Base-by-base conservation (phyloP, 1,139 yeast species). In the Magnusiomyces sp. region DNA sequence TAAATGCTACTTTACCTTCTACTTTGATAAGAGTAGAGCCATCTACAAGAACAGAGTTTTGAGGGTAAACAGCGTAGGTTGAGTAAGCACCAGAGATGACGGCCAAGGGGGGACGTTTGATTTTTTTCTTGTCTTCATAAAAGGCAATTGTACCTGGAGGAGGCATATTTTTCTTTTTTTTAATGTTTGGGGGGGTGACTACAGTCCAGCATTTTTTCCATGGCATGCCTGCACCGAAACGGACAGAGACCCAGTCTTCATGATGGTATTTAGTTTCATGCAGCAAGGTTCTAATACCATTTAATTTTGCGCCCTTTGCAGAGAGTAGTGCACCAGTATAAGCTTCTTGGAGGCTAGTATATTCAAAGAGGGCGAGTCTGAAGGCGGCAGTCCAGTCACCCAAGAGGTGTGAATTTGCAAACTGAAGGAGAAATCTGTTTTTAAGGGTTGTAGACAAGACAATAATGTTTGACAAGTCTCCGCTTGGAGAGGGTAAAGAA, bases 191-290 rank as follows among this genome's bases (percentile, higher is more conserved):
- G 7, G 95, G 97, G 54, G 90, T 88, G 51, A 90, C 78, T n/a
- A 89, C 95, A 1, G 95, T 92, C 72, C 78, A 92, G 63, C 96
- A 90, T 55, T 95, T 76, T 62, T 84, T 86, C 97, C 97, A 92
- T 1, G 97, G 96, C 95, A 88, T 88, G 36, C 98, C 98, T 16
- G 94, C 79, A 14, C 97, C 97, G 66, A 90, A 90, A 57, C 97
- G 74, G 27, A 92, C 95, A 66, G 90, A 79, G 38, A 86, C 89
- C 97, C 96, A 90, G 62, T 90, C 96, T 65, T 88, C 96, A 62
- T 88, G 95, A 54, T 79, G 81, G 62, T 82, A 86, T 60, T 92
- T 79, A 32, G 92, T 84, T 59, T 87, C 95, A 1, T 95, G 83
- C 53, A 92, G 72, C 40, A 92, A 75, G 9, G 94, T 84, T 52